Evolutionary conservation across 495 filamentous ascomycete species (phyloP), one percentile per base, ranked within the genome.

Genomic region (Niebla homalea): DNA sequence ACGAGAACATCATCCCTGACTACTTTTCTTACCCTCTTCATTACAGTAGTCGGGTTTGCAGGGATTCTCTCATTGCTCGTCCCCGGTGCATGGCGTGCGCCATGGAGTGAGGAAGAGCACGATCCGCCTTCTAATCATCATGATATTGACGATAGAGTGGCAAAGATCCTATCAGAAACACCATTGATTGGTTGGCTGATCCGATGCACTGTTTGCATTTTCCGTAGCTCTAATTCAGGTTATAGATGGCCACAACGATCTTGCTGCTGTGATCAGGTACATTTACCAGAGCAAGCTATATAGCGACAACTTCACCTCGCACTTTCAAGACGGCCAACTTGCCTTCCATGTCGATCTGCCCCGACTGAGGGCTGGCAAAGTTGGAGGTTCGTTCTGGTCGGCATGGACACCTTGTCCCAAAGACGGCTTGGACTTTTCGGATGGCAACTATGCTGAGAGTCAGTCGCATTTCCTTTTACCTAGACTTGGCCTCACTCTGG

Each of bases 171-270:
- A 19, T 68, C 64, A 10, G 64, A 77, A n/a, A 87, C 82, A 4
- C 89, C 87, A 12, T 64, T 94, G 52, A 90, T 94, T 64, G 87
- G 84, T 87, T 51, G 41, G 25, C n/a, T 32, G 37, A 19, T 16
- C 37, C 46, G 53, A 12, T 16, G 2, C 35, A n/a, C 49, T 55
- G 20, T 42, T 14, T 44, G 21, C 52, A 21, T 18, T 40, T 32
- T n/a, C 19, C 18, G 8, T n/a, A 36, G 1, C 20, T 40, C 54
- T 58, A 52, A 65, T 26, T 21, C 2, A 5, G 29, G 47, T 20
- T 18, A 19, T 55, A 93, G 90, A 97, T 66, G 89, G 90, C 2
- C 92, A 98, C 62, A 83, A 94, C 71, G 92, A 98, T 60, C 69
- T 96, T 19, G 77, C 89, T 11, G 81, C 88, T 53, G 54, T 81